A percentile compares a stretch with the other conserved stretches of the same genome.
These are phyloP conservation scores for Chlorella sp. DNA, from an alignment of 139 green algal genomes.

Conservation along the genomic window DNA sequence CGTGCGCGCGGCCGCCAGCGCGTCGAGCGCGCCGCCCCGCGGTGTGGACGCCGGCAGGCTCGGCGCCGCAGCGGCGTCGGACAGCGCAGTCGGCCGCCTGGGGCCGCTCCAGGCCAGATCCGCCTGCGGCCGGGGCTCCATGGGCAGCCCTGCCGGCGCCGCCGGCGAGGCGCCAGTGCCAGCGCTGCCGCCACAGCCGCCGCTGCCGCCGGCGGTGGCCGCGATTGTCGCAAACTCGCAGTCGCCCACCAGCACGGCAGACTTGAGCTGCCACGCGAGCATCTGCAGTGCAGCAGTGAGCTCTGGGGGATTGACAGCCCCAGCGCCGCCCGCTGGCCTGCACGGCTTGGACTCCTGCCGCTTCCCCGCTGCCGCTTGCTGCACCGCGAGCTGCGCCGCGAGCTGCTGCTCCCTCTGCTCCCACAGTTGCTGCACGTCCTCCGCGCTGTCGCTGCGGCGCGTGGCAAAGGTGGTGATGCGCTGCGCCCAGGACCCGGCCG, in stretches of 20 bases:
- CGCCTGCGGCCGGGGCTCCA: background rate
- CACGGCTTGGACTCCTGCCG: too few relatives aligned
- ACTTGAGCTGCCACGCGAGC: background rate
- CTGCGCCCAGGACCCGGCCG: constrained; percentile 22
- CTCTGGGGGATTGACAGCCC: too few relatives aligned
- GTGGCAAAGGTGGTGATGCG: constrained; percentile 20
- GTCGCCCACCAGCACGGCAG: constrained; percentile 13
- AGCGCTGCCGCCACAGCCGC: too few relatives aligned
- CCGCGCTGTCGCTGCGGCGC: too few relatives aligned
- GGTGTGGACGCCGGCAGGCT: too few relatives aligned
- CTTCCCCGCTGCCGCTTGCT: background rate
- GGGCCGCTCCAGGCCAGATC: background rate
- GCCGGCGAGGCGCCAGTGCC: too few relatives aligned
- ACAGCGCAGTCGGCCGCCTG: background rate
- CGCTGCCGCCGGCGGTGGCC: too few relatives aligned
- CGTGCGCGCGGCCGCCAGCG: background rate
- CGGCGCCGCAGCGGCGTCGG: background rate
- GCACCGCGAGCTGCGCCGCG: too few relatives aligned
- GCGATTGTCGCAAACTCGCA: background rate
- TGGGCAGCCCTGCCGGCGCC: too few relatives aligned
- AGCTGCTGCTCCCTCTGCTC: background rate
- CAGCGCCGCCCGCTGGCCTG: too few relatives aligned
- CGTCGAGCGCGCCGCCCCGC: background rate
- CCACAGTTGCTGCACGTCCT: too few relatives aligned
- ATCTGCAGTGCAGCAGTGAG: constrained; percentile 3